Conservation (phyloP, 805 yeast species). For the Metschnikowia rubicola region DNA sequence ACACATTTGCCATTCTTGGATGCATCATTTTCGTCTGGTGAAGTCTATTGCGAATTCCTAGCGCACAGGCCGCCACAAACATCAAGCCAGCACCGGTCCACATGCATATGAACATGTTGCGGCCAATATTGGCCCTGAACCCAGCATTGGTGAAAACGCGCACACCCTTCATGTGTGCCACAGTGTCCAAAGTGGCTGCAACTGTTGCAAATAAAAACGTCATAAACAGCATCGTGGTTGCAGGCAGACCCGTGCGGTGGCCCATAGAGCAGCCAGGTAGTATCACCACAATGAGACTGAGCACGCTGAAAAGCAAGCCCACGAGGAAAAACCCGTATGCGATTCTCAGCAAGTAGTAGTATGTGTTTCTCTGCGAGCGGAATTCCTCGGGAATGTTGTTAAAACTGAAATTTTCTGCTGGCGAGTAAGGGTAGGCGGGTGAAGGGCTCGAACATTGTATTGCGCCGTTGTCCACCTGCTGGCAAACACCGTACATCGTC, state of each 20-base stretch:
- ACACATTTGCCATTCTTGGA: background rate
- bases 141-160: slow-evolving; percentile 44
- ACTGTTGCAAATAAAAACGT: slow-evolving; percentile 43
- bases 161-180: slow-evolving; percentile 53
- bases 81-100: slow-evolving; percentile 50
- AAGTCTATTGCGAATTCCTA: background rate
- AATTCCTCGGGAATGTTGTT: slow-evolving; percentile 49
- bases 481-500: slow-evolving; percentile 29
- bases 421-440: slow-evolving; percentile 33
- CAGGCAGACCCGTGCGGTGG: slow-evolving; percentile 9
- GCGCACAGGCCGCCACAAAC: slow-evolving; percentile 12
- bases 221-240: slow-evolving; percentile 8
- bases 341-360: slow-evolving; percentile 60
- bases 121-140: slow-evolving; percentile 42
- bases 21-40: background rate
- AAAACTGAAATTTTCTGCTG: slow-evolving; percentile 25
- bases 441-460: slow-evolving; percentile 17
- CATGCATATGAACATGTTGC: slow-evolving; percentile 52
- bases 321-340: slow-evolving; percentile 35
- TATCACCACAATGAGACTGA: slow-evolving; percentile 44
- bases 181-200: slow-evolving; percentile 50
- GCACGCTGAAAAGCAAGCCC: slow-evolving; percentile 57
- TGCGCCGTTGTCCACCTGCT: slow-evolving; percentile 16
- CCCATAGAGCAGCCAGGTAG: slow-evolving; percentile 8
- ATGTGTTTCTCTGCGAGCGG: slow-evolving; percentile 44